A percentile compares a stretch with the other conserved stretches of the same genome.
These are phyloP conservation scores for Leccinellum luteum DNA, from an alignment of 768 basidiomycete genomes.

Conservation along the genomic window DNA sequence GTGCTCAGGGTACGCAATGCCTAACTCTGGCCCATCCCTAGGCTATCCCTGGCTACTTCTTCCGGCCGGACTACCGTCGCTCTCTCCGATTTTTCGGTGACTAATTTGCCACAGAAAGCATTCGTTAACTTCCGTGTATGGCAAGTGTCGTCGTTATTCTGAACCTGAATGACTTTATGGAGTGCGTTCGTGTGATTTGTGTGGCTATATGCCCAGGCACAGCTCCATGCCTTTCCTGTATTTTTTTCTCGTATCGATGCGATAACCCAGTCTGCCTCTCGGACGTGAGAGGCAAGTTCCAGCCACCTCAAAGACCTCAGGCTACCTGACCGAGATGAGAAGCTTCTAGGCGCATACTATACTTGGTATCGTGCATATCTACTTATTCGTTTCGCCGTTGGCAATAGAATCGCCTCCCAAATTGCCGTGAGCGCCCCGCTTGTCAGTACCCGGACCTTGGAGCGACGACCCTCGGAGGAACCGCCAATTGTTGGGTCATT, in stretches of 20 bases:
- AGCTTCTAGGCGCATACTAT: constrained; percentile 6
- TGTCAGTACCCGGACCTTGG: constrained; percentile 16
- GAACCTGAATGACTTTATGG: constrained; percentile 8
- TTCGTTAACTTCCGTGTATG: constrained; percentile 1
- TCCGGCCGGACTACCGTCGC: constrained; percentile 12
- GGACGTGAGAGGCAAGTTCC: constrained; percentile 13
- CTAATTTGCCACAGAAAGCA: constrained; percentile 1
- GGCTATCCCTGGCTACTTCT: constrained; percentile 13
- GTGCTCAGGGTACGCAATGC: constrained; percentile 20
- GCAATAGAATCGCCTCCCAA: constrained; percentile 7
- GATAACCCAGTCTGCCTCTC: constrained; percentile 4
- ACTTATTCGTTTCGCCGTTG: constrained; percentile 3
- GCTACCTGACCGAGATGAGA: constrained; percentile 1
- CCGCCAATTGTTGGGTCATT: background rate
- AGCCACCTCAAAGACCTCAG: background rate
- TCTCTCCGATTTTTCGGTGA: constrained; percentile 6
- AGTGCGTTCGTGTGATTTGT: constrained; percentile 3
- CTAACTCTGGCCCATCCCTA: constrained; percentile 8
- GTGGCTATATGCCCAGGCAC: constrained; percentile 18
- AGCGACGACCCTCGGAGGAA: constrained; percentile 2
- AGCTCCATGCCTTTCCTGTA: constrained; percentile 9
- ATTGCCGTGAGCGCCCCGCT: background rate
- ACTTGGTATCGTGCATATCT: constrained; percentile 13
- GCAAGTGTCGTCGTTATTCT: constrained; percentile 9
- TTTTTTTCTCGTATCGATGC: background rate